Evolutionary conservation across 495 filamentous ascomycete genomes (phyloP), one percentile per base, ranked within the genome.

Genomic region (Aspergillus heteromorphus): DNA sequence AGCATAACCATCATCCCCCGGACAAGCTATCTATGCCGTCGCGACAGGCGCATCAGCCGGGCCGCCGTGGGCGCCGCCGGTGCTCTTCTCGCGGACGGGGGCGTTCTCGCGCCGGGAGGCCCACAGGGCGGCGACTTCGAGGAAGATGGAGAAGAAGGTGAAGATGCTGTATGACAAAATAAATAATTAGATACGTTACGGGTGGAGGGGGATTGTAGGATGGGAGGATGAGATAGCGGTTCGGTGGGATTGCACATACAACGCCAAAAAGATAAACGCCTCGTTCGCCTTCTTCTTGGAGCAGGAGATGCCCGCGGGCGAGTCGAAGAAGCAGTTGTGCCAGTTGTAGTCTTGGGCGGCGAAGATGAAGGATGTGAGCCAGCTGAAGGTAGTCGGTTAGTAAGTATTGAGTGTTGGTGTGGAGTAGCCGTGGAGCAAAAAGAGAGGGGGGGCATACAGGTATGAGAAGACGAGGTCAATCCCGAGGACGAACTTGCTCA

Each of bases 401-500:
- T 57, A 56, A 52, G 29, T 59, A 34, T 45, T 16, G 7, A 23
- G 19, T n/a, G 8, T 8, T 30, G 18, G n/a, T n/a, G n/a, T n/a
- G n/a, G n/a, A n/a, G n/a, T n/a, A n/a, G n/a, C n/a, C n/a, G n/a
- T n/a, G n/a, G n/a, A n/a, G n/a, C n/a, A n/a, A n/a, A n/a, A n/a
- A n/a, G n/a, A n/a, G n/a, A n/a, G n/a, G n/a, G n/a, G n/a, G n/a
- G n/a, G n/a, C 67, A 21, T 71, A 77, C 74, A 85, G 78, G 57
- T 85, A 84, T 2, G 81, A 83, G 68, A 85, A 84, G 58, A 84
- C 67, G 23, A 84, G 59, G 61, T 83, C 81, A 64, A 85, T 81
- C 0, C 73, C 52, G 20, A 83, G 65, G 34, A 79, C 66, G 25
- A 73, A 75, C 49, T 69, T 71, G 67, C 70, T 66, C 13, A 77